Base-by-base conservation (phyloP, 495 filamentous ascomycete genomes). In the Aspergillus homomorphus region DNA sequence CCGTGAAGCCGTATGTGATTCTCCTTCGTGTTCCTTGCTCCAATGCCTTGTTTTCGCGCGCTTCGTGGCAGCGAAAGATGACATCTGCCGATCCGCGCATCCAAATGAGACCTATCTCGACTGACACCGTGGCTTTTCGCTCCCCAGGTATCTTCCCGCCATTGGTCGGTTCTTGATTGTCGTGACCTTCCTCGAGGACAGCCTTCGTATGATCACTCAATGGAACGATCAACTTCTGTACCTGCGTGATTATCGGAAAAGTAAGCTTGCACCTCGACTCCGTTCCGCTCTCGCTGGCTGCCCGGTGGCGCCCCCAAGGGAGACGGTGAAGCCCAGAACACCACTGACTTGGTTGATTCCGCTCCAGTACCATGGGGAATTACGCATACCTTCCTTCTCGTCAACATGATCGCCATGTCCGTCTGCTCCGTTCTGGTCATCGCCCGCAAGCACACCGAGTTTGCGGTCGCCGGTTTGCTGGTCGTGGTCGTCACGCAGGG, bases 121-220 rank as follows among this genome's bases (percentile, higher is more conserved):
- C 69, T 77, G 59, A 76, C 71, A 73, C 65, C 60, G 66, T 73
- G 63, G 72, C 67, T 63, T 59, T 54, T 57, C 16, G 48, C 43
- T 67, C 26, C 21, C 53, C 69, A 98, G 93, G 62, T 96, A 95
- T 67, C 82, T 98, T 18, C 94, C 94, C 28, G 91, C 90, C 56
- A 92, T 98, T 75, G 94, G 94, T 42, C 89, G 94, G 45, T 98
- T 98, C 76, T 78, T 98, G 63, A 98, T 98, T 64, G 94, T 98
- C 26, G 94, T 97, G 56, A 98, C 94, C 61, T 98, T 98, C 79
- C 82, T 98, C 59, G 94, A 98, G 76, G 94, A 98, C 78, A 90
- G 92, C 30, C 77, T 98, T 43, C 84, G 94, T 72, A 98, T 98
- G 70, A 80, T 98, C 68, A 98, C 95, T 61, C 94, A 98, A 87